Percentiles rank a stretch among this genome's conserved stretches.
Conservation (phyloP, 1,284 basidiomycete genomes). For the Stereum hirsutum region DNA sequence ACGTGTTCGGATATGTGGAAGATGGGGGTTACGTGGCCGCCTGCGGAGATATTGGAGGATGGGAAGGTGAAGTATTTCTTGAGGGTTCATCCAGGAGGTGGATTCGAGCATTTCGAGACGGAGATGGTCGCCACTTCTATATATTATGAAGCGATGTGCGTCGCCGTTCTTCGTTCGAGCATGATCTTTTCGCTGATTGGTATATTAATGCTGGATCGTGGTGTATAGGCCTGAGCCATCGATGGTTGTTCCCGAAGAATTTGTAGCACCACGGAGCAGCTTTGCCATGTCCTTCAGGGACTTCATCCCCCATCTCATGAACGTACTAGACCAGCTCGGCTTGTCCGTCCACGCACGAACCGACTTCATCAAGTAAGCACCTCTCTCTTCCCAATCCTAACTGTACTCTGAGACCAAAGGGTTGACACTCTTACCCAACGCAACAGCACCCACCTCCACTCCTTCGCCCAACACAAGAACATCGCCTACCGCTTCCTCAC, state of each 20-base stretch:
- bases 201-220: neutral
- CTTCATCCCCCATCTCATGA: conserved; percentile 69
- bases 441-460: conserved; percentile 58
- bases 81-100: conserved; percentile 70
- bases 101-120: conserved; percentile 72
- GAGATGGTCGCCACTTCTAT: conserved; percentile 66
- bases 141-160: conserved; percentile 68
- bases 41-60: conserved; percentile 54
- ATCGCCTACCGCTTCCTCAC: conserved; percentile 80
- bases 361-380: conserved; percentile 61
- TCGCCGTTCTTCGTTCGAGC: conserved; percentile 4
- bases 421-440: neutral
- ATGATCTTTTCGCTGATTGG: conserved; percentile 11
- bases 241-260: conserved; percentile 65
- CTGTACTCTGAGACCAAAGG: too few species aligned
- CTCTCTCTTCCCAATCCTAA: conserved; percentile 1
- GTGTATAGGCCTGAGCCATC: conserved; percentile 53
- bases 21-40: conserved; percentile 64
- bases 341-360: conserved; percentile 72
- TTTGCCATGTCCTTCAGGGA: conserved; percentile 73
- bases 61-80: conserved; percentile 74
- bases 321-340: conserved; percentile 69
- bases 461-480: conserved; percentile 67
- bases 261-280: conserved; percentile 68
- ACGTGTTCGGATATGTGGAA: conserved; percentile 63